Conservation (phyloP, 2,329 filamentous ascomycete species). For the Alternaria alternata region DNA sequence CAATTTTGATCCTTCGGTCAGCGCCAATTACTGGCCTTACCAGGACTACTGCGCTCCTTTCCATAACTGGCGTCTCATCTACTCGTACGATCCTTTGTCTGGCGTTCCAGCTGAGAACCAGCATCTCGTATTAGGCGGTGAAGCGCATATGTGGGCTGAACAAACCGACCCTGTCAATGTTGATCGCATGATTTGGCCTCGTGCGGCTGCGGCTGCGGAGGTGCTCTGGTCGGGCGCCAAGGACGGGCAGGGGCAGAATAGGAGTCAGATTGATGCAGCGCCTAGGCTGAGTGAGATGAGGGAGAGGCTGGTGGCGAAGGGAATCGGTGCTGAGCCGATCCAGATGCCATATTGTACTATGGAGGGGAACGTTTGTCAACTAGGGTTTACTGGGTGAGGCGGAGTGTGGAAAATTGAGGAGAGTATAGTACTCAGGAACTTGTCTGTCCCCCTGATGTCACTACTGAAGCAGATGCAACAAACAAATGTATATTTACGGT, state of each 20-base stretch:
- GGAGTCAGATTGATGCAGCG: conserved; percentile 73
- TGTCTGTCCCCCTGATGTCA: not conserved
- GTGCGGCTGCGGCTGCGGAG: conserved; percentile 76
- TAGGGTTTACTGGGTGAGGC: conserved; percentile 11
- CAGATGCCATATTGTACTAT: conserved; percentile 78
- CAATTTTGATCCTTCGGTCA: conserved; percentile 68
- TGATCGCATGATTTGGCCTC: conserved; percentile 80
- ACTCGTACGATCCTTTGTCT: conserved; percentile 77
- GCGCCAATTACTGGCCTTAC: conserved; percentile 70
- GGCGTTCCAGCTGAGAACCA: conserved; percentile 70
- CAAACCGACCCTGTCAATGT: conserved; percentile 78
- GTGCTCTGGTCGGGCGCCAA: conserved; percentile 79
- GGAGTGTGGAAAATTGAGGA: not conserved
- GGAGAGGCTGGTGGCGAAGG: conserved; percentile 75
- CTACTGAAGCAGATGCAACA: too few relatives aligned
- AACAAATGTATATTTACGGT: too few relatives aligned
- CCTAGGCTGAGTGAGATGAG: conserved; percentile 77
- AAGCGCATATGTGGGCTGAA: conserved; percentile 81
- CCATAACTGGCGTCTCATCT: conserved; percentile 84
- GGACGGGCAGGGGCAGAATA: conserved; percentile 71
- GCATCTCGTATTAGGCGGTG: conserved; percentile 79
- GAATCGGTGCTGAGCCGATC: conserved; percentile 70
- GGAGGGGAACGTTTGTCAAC: conserved; percentile 55
- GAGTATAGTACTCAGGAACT: not conserved
- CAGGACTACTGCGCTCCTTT: conserved; percentile 80